A percentile compares a stretch with the other conserved stretches of the same genome.
Conservation (phyloP, 2,329 filamentous ascomycete genomes). For the Exophiala calicioides region DNA sequence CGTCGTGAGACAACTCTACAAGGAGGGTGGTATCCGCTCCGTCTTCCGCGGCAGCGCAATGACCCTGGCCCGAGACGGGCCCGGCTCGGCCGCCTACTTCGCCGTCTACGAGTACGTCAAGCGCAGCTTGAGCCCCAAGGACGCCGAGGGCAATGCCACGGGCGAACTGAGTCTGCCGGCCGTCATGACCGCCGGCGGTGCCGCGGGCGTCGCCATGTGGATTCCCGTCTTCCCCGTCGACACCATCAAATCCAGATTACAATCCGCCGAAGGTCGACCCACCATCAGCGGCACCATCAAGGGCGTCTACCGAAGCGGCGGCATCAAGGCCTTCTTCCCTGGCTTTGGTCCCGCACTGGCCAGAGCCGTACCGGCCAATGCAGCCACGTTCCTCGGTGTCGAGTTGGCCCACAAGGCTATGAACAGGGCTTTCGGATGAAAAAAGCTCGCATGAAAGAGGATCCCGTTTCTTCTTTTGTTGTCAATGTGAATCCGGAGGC, state of each 20-base stretch:
- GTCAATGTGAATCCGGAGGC: too few relatives aligned
- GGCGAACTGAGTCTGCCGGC: slow-evolving; percentile 80
- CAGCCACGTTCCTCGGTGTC: slow-evolving; percentile 75
- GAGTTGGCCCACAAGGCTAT: slow-evolving; percentile 54
- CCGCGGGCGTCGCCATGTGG: slow-evolving; percentile 97
- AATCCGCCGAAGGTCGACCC: slow-evolving; percentile 84
- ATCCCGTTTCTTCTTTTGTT: too few relatives aligned
- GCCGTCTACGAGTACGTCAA: slow-evolving; percentile 97
- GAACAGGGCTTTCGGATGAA: slow-evolving; percentile 48
- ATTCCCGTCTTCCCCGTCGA: slow-evolving; percentile 97
- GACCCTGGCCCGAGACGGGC: slow-evolving; percentile 90
- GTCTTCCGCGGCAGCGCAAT: slow-evolving; percentile 91
- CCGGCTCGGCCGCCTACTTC: slow-evolving; percentile 92
- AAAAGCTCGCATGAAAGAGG: too few relatives aligned
- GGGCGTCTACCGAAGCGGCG: slow-evolving; percentile 79
- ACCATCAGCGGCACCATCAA: slow-evolving; percentile 77
- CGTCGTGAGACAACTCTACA: slow-evolving; percentile 91
- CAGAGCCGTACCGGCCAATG: slow-evolving; percentile 92
- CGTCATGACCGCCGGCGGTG: slow-evolving; percentile 82
- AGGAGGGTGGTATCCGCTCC: slow-evolving; percentile 82
- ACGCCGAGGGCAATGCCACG: slow-evolving; percentile 69
- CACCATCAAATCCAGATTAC: slow-evolving; percentile 90
- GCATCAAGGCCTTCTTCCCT: slow-evolving; percentile 92
- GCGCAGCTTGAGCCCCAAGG: slow-evolving; percentile 77
- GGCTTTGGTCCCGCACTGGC: slow-evolving; percentile 91